phyloP scores from a whole-genome alignment of 352 stramenopile genomes.

The Phytophthora hibernalis region DNA sequence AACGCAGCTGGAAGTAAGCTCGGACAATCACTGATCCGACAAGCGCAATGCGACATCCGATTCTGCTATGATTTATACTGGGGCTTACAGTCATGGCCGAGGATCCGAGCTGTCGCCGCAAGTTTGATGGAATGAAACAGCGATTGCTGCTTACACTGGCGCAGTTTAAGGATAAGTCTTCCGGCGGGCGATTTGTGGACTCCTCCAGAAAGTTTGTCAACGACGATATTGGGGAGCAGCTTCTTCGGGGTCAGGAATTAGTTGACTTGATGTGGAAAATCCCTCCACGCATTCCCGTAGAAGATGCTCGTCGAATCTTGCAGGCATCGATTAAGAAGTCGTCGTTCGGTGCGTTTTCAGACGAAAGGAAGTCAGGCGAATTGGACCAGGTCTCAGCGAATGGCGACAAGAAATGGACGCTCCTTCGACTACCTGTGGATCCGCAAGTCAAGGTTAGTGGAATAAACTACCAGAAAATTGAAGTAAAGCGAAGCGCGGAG shows the following conservation, averaged over 20 bases:
- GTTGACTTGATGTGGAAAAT: conserved; percentile 87
- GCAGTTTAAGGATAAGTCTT: conserved; percentile 70
- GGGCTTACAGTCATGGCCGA: conserved; percentile 85
- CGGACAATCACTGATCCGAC: conserved; percentile 68
- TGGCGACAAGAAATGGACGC: conserved; percentile 22
- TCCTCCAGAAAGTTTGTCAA: conserved; percentile 35
- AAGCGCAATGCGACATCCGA: conserved; percentile 78
- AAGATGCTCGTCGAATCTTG: conserved; percentile 63
- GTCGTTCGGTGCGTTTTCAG: conserved; percentile 37
- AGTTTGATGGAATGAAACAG: conserved; percentile 85
- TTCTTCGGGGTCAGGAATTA: conserved; percentile 87
- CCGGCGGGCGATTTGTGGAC: conserved; percentile 43
- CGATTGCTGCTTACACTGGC: conserved; percentile 74
- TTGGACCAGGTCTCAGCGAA: background rate
- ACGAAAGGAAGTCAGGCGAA: conserved; percentile 10
- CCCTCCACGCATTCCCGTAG: conserved; percentile 68
- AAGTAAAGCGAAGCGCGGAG: conserved; percentile 86
- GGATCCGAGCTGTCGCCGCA: conserved; percentile 75
- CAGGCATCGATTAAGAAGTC: conserved; percentile 60
- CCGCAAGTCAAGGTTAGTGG: conserved; percentile 74
- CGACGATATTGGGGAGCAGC: conserved; percentile 76
- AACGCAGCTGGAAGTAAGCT: conserved; percentile 73
- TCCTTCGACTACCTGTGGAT: conserved; percentile 77
- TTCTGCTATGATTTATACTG: conserved; percentile 91
- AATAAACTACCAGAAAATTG: conserved; percentile 76